These are phyloP conservation scores for Osmanthus fragrans DNA, from an alignment of 257 asterid species.

Conservation along the genomic window DNA sequence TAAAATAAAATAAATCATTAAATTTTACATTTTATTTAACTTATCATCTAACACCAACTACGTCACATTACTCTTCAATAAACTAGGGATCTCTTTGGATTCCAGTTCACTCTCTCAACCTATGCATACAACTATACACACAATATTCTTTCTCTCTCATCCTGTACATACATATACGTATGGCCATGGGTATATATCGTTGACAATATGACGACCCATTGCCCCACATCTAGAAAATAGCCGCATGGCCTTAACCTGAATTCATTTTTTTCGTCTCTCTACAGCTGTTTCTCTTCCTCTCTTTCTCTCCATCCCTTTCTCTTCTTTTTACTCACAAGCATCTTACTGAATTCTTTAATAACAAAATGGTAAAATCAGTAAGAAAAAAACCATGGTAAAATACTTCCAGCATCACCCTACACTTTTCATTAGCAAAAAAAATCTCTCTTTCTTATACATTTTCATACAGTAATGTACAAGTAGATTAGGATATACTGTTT, in stretches of 20 bases:
- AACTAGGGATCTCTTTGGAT: no score
- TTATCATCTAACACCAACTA: no score
- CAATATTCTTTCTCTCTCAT: background rate
- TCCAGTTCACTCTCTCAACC: constrained; percentile 3
- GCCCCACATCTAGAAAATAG: constrained; percentile 3
- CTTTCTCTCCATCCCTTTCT: constrained; percentile 11
- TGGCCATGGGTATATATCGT: no score
- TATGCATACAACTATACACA: constrained; percentile 20
- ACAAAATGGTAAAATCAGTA: background rate
- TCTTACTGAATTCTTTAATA: constrained; percentile 28
- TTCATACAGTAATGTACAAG: background rate
- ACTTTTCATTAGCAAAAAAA: background rate
- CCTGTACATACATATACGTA: background rate
- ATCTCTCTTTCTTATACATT: background rate
- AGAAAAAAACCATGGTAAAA: background rate
- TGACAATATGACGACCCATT: constrained; percentile 4
- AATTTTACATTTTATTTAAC: no score
- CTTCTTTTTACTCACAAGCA: constrained; percentile 21
- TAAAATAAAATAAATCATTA: no score
- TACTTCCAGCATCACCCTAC: background rate
- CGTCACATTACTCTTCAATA: no score
- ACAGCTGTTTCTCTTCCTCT: constrained; percentile 14
- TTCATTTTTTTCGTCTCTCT: constrained; percentile 21
- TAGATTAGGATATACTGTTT: constrained; percentile 10
- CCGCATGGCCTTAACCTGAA: constrained; percentile 2